Evolutionary conservation across 805 yeast species (phyloP).

Genomic region (Candida sphagnicola): DNA sequence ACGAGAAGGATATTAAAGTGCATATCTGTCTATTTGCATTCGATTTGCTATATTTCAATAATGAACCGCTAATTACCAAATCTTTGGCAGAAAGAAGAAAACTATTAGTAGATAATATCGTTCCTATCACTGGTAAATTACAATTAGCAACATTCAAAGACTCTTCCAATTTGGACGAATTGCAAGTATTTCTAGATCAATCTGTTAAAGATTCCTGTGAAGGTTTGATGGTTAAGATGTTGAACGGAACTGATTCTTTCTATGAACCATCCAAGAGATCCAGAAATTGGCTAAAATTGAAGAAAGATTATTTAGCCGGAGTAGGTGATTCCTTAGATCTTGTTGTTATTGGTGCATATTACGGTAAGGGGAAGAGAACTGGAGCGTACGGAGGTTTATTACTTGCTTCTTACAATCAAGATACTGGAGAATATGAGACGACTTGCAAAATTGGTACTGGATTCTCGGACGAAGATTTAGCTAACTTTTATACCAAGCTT

Average conservation of each 20-base stretch:
- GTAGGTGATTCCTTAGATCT: slow-evolving; percentile 94
- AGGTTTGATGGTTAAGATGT: slow-evolving; percentile 91
- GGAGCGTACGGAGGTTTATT: slow-evolving; percentile 94
- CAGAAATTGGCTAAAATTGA: slow-evolving; percentile 91
- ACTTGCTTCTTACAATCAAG: slow-evolving; percentile 85
- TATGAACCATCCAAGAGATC: slow-evolving; percentile 96
- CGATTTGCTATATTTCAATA: slow-evolving; percentile 76
- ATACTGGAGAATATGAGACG: slow-evolving; percentile 89
- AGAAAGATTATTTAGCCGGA: slow-evolving; percentile 92
- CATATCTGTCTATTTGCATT: slow-evolving; percentile 91
- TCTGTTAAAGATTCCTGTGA: slow-evolving; percentile 89
- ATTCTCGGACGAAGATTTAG: slow-evolving; percentile 78
- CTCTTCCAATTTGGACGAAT: slow-evolving; percentile 65
- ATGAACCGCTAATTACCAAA: slow-evolving; percentile 61
- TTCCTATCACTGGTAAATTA: slow-evolving; percentile 69
- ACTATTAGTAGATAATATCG: slow-evolving; percentile 52
- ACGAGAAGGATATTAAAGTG: slow-evolving; percentile 81
- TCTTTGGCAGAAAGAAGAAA: slow-evolving; percentile 70
- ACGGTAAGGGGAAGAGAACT: slow-evolving; percentile 92
- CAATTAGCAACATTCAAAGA: slow-evolving; percentile 74
- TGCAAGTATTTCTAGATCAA: slow-evolving; percentile 81
- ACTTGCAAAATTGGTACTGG: slow-evolving; percentile 98
- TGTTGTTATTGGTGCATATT: slow-evolving; percentile 91
- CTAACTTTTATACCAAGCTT: slow-evolving; percentile 53
- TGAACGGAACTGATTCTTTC: slow-evolving; percentile 73